Evolutionary conservation across 176 grass and related monocot species (phyloP), one percentile per base, ranked within the genome.

Genomic region (Paspalum vaginatum): DNA sequence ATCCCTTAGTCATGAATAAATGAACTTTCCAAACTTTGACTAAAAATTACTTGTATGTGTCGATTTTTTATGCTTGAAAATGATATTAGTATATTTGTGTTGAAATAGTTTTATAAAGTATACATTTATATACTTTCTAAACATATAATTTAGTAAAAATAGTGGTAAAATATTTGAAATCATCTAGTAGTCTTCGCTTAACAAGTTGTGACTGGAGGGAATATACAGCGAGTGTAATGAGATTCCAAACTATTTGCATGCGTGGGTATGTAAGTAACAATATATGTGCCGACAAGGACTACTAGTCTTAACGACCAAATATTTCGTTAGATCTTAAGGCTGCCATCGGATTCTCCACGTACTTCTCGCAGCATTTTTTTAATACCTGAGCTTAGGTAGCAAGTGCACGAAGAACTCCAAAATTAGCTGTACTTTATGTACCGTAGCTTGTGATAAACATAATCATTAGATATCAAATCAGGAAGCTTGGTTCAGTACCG

Each of bases 281-380:
- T 20, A 48, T 59, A 81, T 47, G 7, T 38, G 17, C 51, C 11
- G 42, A 32, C 32, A 81, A 70, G 38, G 66, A 49, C 16, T 32
- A 49, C 16, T 32, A 17, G 25, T 60, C 18, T 55, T 58, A 79
- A 59, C 79, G 6, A 41, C 44, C 68, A 51, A 61, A 62, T 62
- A 81, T 81, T 81, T 71, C 27, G 13, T 42, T 22, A 72, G 68
- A 82, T 73, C 11, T 82, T 62, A 18, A 50, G 44, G 62, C 61
- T 52, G 14, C 2, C 18, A 25, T 60, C 7, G 16, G 14, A 71
- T 70, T 60, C 52, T 11, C 16, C 22, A 32, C 27, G 17, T 48
- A 41, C 41, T 58, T 60, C 41, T 81, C 4, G 1, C 7, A 16
- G 2, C 18, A 11, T 72, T 72, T 3, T 60, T 70, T 40, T 6